Conservation (phyloP, 192 early-diverging fungal genomes). For the Dissophora globulifera region DNA sequence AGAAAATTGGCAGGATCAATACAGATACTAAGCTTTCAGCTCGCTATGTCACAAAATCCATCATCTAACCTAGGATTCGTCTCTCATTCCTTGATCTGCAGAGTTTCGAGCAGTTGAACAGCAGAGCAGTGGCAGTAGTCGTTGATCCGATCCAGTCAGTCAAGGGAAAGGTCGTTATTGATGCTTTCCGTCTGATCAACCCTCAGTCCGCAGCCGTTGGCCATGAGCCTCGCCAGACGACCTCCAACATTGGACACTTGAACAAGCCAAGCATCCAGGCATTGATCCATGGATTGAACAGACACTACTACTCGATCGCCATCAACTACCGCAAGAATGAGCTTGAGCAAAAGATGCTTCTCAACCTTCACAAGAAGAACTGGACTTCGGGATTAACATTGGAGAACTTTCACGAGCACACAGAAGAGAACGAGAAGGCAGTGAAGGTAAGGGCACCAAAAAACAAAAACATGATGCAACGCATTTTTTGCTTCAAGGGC, state of each 20-base stretch:
- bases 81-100: conserved; percentile 16
- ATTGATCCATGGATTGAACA: conserved; percentile 96
- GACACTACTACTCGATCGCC: conserved; percentile 99
- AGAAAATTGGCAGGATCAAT: no score
- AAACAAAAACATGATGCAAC: no score
- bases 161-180: conserved; percentile 99
- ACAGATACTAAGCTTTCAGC: no score
- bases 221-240: conserved; percentile 97
- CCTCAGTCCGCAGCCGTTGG: conserved; percentile 84
- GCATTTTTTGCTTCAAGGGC: no score
- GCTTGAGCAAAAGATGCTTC: conserved; percentile 98
- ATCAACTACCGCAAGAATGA: conserved; percentile 99
- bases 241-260: conserved; percentile 97
- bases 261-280: conserved; percentile 99
- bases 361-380: conserved; percentile 99
- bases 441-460: conserved; percentile 76
- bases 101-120: conserved; percentile 94
- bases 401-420: conserved; percentile 84
- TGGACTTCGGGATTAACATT: conserved; percentile 97
- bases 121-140: conserved; percentile 96
- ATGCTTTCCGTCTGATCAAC: conserved; percentile 98
- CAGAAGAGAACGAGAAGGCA: conserved; percentile 82
- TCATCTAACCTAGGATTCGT: background rate
- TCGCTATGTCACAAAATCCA: no score
- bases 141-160: conserved; percentile 99